These are phyloP conservation scores for Diutina siamensis DNA, from an alignment of 1,139 yeast genomes.

Conservation along the genomic window DNA sequence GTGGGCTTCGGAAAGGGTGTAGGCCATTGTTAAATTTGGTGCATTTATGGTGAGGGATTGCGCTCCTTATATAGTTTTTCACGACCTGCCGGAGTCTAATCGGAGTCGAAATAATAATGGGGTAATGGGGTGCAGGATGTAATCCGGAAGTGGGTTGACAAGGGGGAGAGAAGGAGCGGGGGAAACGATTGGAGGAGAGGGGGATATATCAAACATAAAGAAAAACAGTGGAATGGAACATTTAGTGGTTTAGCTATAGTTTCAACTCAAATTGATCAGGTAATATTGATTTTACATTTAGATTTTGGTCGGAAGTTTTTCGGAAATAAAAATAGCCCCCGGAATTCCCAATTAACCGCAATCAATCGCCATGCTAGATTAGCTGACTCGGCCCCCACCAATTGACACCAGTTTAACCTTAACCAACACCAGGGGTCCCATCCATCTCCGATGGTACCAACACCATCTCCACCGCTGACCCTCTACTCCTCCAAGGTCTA, in stretches of 20 bases:
- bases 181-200: too few species aligned
- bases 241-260: too few species aligned
- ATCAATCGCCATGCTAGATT: background rate
- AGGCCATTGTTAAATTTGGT: slow-evolving; percentile 1
- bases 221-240: too few species aligned
- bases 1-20: slow-evolving; percentile 5
- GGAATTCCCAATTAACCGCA: too few species aligned
- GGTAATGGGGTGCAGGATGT: background rate
- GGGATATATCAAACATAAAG: too few species aligned
- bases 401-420: background rate
- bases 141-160: background rate
- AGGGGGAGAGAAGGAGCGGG: background rate
- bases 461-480: too few species aligned
- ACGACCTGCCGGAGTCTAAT: background rate
- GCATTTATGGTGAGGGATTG: background rate
- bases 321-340: background rate
- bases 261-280: too few species aligned
- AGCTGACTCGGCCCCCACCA: background rate
- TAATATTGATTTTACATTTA: too few species aligned
- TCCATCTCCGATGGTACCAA: too few species aligned
- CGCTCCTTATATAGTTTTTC: slow-evolving; percentile 5
- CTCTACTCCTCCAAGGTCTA: too few species aligned
- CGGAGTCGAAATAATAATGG: background rate
- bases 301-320: background rate
- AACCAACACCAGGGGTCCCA: too few species aligned